Evolutionary conservation across 2,329 filamentous ascomycete genomes (phyloP).

Genomic region (Chrysoporthe austroafricana): DNA sequence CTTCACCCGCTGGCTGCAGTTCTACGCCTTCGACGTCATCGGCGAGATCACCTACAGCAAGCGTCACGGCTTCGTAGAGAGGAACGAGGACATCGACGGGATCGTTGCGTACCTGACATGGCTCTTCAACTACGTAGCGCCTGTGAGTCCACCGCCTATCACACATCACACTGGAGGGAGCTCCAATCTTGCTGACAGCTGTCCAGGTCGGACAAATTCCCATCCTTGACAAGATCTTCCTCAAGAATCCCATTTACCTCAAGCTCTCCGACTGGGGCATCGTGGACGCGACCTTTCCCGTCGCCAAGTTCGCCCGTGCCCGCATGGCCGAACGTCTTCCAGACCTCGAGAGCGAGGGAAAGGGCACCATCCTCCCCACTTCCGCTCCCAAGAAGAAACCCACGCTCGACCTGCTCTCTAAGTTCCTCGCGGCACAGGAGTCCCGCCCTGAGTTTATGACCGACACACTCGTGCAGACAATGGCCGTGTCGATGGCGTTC

Average conservation of each 20-base stretch:
- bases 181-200: conserved; percentile 9
- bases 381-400: conserved; percentile 41
- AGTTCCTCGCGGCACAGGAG: conserved; percentile 71
- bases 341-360: conserved; percentile 41
- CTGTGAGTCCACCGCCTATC: conserved; percentile 49
- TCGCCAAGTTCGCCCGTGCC: conserved; percentile 71
- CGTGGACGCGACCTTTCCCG: conserved; percentile 70
- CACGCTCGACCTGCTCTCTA: conserved; percentile 67
- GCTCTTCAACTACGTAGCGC: conserved; percentile 73
- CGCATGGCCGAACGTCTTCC: conserved; percentile 68
- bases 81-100: conserved; percentile 74
- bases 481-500: conserved; percentile 59
- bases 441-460: conserved; percentile 73
- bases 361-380: conserved; percentile 45
- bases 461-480: conserved; percentile 69
- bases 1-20: conserved; percentile 75
- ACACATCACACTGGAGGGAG: background rate
- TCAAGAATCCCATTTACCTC: conserved; percentile 76
- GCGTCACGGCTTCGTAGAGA: conserved; percentile 74
- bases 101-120: conserved; percentile 68
- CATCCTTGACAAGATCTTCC: conserved; percentile 68
- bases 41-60: conserved; percentile 78
- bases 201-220: conserved; percentile 71
- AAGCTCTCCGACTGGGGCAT: conserved; percentile 69
- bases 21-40: conserved; percentile 82